Base-by-base conservation (phyloP, 169 alveolate genomes). In the Plasmodium gallinaceum region DNA sequence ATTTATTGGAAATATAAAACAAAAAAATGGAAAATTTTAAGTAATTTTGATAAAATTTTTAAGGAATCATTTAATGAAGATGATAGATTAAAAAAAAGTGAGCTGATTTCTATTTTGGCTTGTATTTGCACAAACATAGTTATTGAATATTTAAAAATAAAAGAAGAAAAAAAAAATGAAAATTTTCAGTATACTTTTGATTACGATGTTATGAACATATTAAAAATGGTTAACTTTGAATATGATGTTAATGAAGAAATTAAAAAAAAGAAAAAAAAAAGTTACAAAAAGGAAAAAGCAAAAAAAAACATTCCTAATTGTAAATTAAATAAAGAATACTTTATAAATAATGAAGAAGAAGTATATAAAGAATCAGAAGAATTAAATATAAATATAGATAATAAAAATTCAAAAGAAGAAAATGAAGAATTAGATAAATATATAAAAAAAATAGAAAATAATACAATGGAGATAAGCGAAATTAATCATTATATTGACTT, bases 71-170 rank as follows among this genome's bases (percentile, higher is more conserved):
- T 80, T 71, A 61, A 68, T 62, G 90, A 80, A 52, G 54, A 61
- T 58, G 72, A 71, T 43, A 54, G 72, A 37, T 5, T 80, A 72
- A 80, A 65, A 20, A 68, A 80, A 61, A 80, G 65, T 37, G 90
- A 80, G 45, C 43, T 80, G 32, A 32, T 80, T 6, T 80, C 90
- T 12, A 80, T 80, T 18, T 54, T 80, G 54, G 90, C 90, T 26
- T 80, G 90, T 32, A 80, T 80, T 16, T 80, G 90, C 51, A 80
- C 90, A 68, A 80, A 80, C 22, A 80, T 80, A 5, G 90, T 80
- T 14, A 80, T 80, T 6, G 74, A 80, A 18, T 80, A 18, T 68
- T 80, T 80, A 68, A 80, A 80, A 45, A 51, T 80, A 9, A 80
- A 68, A 12, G 90, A 65, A 46, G 90, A 80, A 52, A 80, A 68